Evolutionary conservation across 1,284 basidiomycete species (phyloP), one percentile per base, ranked within the genome.

Genomic region (Cutaneotrichosporon mucoides): DNA sequence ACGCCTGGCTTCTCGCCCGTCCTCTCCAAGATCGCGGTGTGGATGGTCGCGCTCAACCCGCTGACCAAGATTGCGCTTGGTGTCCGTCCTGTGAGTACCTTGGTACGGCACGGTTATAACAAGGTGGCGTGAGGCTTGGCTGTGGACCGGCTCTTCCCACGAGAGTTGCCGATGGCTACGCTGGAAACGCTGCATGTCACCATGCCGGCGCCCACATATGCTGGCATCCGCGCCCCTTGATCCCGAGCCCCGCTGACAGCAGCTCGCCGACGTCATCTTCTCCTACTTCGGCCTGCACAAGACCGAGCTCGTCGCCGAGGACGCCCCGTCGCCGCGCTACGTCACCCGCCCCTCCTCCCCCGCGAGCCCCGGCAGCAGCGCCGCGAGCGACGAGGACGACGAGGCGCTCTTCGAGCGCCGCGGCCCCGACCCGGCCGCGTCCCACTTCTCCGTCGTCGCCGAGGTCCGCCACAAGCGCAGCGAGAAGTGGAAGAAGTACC

Each of bases 1-100:
- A 90, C 88, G 0, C 83, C 86, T 0, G 90, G 88, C 3, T 92
- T 89, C 72, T 90, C 87, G 55, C 80, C 82, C 0, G 66, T 80
- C 4, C 76, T 97, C 11, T 94, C 92, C 71, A 81, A 85, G 58
- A 65, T 90, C 24, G 88, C 88, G 5, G 82, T 96, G 35, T 92
- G 90, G 88, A 86, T 92, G 79, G 86, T 97, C 5, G 75, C 75
- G 24, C 57, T 78, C 47, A 78, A 76, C 59, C 70, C 73, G 2
- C 47, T 76, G 13, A 87, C 90, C 9, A 96, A 96, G 77, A 91
- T 90, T 72, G 89, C 91, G 6, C 80, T 97, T 35, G 85, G 86
- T 16, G 86, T 88, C 3, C 83, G 90, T 70, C 94, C 93, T 10
- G 87, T 88, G 70, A 63, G 86, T 80, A 24, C 24, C 24, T 24